A percentile compares a stretch with the other conserved stretches of the same genome.
Conservation (phyloP, 345 rosid genomes). For the Balakata baccata region DNA sequence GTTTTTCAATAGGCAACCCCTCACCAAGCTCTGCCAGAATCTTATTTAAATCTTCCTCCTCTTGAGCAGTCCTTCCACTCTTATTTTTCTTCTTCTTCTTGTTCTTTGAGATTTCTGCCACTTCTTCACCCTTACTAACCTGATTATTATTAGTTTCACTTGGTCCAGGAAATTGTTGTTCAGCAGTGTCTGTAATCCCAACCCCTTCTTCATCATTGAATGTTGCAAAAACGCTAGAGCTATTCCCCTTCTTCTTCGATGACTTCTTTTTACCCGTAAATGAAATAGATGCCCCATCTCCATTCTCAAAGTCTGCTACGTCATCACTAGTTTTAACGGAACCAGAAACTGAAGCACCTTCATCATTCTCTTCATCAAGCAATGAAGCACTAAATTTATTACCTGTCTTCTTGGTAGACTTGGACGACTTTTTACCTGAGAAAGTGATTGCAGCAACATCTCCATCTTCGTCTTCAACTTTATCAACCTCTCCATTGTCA, state of each 20-base stretch:
- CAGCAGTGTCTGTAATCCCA: conserved; percentile 30
- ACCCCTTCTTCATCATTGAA: conserved; percentile 31
- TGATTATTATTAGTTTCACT: conserved; percentile 29
- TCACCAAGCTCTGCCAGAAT: conserved; percentile 88
- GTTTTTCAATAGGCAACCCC: conserved; percentile 37
- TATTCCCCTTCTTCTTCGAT: conserved; percentile 60
- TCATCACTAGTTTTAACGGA: conserved; percentile 25
- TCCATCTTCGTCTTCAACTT: conserved; percentile 29
- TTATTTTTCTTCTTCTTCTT: conserved; percentile 82
- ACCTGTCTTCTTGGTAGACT: conserved; percentile 53
- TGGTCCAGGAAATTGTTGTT: conserved; percentile 12
- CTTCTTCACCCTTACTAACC: conserved; percentile 43
- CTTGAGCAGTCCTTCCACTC: conserved; percentile 84
- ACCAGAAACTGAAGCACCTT: conserved; percentile 35
- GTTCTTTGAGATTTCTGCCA: conserved; percentile 60
- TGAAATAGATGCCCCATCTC: conserved; percentile 32
- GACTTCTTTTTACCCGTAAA: conserved; percentile 72
- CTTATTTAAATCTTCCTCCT: conserved; percentile 93
- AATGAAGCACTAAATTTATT: conserved; percentile 51
- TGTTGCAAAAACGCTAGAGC: conserved; percentile 32
- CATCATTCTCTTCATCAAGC: conserved; percentile 51
- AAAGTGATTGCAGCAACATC: conserved; percentile 38
- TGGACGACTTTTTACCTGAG: conserved; percentile 75
- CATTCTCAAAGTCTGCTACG: conserved; percentile 27
- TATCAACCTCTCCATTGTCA: conserved; percentile 29